phyloP scores from a whole-genome alignment of 2,329 filamentous ascomycete species.

The Fusarium circinatum region DNA sequence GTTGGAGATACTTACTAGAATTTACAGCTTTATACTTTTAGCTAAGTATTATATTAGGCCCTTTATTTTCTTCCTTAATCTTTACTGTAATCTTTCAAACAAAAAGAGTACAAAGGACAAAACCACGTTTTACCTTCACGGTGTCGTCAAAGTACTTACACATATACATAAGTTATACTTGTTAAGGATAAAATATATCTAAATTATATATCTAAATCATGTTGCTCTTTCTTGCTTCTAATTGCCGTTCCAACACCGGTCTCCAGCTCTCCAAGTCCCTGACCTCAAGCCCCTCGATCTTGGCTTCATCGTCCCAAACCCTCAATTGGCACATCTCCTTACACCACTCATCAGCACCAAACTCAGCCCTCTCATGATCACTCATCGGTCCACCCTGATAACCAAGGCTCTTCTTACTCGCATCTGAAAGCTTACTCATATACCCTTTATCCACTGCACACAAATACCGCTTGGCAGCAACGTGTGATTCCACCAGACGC shows the following conservation, averaged over 20 bases:
- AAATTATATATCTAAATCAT: fast-evolving
- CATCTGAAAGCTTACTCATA: background rate
- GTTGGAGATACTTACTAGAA: fast-evolving
- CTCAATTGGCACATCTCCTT: background rate
- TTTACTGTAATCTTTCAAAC: background rate
- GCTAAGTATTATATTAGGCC: fast-evolving
- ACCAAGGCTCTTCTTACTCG: background rate
- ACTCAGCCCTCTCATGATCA: background rate
- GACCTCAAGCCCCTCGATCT: background rate
- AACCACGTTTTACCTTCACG: fast-evolving
- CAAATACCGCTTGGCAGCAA: background rate
- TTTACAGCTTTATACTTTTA: too few species aligned
- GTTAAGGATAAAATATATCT: fast-evolving
- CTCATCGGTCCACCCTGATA: background rate
- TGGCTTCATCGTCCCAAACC: background rate
- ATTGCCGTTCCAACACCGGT: background rate
- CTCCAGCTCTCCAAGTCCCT: background rate
- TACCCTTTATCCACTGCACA: background rate
- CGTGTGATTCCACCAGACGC: background rate
- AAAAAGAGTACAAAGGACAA: fast-evolving
- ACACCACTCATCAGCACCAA: background rate
- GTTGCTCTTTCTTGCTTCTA: background rate
- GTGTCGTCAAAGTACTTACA: fast-evolving
- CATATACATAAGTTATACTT: fast-evolving
- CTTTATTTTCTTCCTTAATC: fast-evolving